A percentile compares a stretch with the other conserved stretches of the same genome.
phyloP scores from a whole-genome alignment of 208 protist genomes.

The Wallacemonas sp. region DNA sequence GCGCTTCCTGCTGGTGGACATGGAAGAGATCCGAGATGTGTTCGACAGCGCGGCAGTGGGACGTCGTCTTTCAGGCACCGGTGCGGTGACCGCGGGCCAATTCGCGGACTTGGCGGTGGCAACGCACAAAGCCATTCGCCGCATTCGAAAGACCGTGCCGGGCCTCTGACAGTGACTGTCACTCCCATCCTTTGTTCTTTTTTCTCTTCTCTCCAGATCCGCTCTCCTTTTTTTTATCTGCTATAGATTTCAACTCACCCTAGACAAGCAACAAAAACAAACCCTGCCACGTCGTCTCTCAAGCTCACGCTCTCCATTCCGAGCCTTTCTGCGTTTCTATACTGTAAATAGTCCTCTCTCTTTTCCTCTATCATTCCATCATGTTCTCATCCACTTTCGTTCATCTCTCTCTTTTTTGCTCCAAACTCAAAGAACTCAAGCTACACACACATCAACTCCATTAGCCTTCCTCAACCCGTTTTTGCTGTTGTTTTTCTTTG shows the following conservation, averaged over 20 bases:
- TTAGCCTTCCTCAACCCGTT: no score
- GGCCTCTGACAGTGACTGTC: neutral
- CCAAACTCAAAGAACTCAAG: neutral
- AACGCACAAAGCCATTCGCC: neutral
- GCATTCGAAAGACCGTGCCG: slow-evolving; percentile 2
- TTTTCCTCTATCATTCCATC: neutral
- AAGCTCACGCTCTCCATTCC: no score
- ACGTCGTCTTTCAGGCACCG: no score
- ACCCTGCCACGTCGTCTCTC: no score
- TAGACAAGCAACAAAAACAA: no score
- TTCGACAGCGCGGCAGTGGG: no score
- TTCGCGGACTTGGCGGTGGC: neutral
- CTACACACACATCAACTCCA: neutral
- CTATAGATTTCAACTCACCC: neutral
- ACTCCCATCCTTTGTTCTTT: neutral
- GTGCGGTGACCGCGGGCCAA: neutral
- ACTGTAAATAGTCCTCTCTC: neutral
- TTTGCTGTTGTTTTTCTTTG: no score
- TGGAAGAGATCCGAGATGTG: slow-evolving; percentile 24
- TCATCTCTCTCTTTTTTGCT: slow-evolving; percentile 9
- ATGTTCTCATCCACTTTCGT: neutral
- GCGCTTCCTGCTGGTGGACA: slow-evolving; percentile 29
- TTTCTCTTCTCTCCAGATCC: slow-evolving; percentile 5
- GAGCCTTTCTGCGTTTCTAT: no score
- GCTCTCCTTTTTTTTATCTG: neutral